Evolutionary conservation across 2,329 filamentous ascomycete genomes (phyloP).

Genomic region (Pestalotiopsis sp.): DNA sequence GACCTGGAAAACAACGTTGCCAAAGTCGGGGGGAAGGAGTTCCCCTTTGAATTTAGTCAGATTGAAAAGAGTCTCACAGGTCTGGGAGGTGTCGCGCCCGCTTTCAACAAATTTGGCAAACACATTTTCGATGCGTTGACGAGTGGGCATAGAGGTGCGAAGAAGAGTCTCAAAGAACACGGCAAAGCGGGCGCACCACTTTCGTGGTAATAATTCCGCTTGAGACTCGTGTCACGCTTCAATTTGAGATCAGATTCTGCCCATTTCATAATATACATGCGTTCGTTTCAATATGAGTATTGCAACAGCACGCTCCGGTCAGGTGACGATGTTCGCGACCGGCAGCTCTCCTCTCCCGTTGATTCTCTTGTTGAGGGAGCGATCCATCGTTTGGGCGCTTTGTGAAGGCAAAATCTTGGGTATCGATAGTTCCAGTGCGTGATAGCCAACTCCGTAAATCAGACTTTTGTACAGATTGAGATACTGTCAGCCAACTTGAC

Average conservation of each 20-base stretch:
- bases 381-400: not conserved
- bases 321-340: not conserved
- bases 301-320: not conserved
- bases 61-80: not conserved
- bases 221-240: not conserved
- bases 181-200: not conserved
- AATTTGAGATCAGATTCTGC: not conserved
- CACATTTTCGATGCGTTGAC: not conserved
- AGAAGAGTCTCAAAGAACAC: not conserved
- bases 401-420: not conserved
- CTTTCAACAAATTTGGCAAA: slow-evolving; percentile 4
- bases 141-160: not conserved
- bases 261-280: not conserved
- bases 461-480: not conserved
- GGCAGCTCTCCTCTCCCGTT: not conserved
- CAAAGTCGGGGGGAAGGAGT: slow-evolving; percentile 2
- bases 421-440: not conserved
- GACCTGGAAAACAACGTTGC: not conserved
- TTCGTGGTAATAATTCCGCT: not conserved
- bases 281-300: not conserved
- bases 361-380: not conserved
- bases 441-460: not conserved
- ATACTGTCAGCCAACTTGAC: slow-evolving; percentile 19
- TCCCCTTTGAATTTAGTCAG: slow-evolving; percentile 3
- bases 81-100: not conserved